These are phyloP conservation scores for Eutrema heterophyllum DNA, from an alignment of 345 rosid species.

Conservation along the genomic window DNA sequence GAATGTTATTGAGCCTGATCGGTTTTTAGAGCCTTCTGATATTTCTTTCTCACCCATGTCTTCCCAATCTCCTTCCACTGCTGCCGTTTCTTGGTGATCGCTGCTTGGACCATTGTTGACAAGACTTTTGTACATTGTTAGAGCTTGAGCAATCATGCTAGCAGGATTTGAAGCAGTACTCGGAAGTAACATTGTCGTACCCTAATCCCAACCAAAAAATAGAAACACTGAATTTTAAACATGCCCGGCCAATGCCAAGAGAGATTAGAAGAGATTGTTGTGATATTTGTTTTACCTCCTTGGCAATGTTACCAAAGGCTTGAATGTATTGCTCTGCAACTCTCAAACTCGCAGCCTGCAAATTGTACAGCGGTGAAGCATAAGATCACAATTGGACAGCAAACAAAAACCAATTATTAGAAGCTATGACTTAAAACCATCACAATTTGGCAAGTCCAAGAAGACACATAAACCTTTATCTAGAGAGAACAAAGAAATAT, in stretches of 20 bases:
- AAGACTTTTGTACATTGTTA: slow-evolving; percentile 74
- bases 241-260: background rate
- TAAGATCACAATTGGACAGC: background rate
- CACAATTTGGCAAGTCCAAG: background rate
- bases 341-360: slow-evolving; percentile 86
- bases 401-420: background rate
- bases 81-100: slow-evolving; percentile 22
- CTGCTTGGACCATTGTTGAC: slow-evolving; percentile 34
- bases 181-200: slow-evolving; percentile 91
- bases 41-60: slow-evolving; percentile 18
- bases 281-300: slow-evolving; percentile 49
- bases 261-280: background rate
- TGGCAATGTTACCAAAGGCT: slow-evolving; percentile 90
- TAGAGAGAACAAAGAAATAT: background rate
- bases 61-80: slow-evolving; percentile 17
- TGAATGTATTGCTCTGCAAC: slow-evolving; percentile 81
- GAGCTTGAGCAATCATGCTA: slow-evolving; percentile 71
- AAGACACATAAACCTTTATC: background rate
- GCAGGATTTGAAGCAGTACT: slow-evolving; percentile 63
- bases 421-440: background rate
- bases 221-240: background rate
- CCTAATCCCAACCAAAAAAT: slow-evolving; percentile 31
- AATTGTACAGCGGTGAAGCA: slow-evolving; percentile 9
- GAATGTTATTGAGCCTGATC: slow-evolving; percentile 19
- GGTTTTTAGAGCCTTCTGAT: slow-evolving; percentile 29